Evolutionary conservation across 495 filamentous ascomycete species (phyloP).

Genomic region (Neurospora sp.): DNA sequence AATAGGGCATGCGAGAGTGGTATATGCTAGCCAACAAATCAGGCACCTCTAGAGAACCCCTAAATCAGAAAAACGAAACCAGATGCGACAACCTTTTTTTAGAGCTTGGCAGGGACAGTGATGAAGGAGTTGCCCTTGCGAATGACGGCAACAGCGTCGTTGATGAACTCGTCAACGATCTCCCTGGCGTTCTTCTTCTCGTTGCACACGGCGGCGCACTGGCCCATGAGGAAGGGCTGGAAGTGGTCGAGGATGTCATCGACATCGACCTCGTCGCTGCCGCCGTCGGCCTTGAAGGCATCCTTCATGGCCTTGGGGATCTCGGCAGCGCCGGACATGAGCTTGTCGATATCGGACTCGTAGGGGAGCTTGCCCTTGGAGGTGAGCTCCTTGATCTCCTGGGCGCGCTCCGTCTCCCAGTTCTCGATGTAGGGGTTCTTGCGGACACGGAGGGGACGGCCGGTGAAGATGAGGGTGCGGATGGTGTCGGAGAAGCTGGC

Average conservation of each 20-base stretch:
- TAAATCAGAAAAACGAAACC: background rate
- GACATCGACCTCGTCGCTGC: conserved; percentile 39
- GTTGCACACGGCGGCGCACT: conserved; percentile 86
- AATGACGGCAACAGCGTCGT: conserved; percentile 52
- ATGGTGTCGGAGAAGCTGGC: conserved; percentile 89
- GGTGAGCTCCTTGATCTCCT: conserved; percentile 88
- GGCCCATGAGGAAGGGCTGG: conserved; percentile 90
- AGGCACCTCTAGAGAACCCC: background rate
- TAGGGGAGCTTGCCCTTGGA: conserved; percentile 83
- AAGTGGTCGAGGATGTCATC: conserved; percentile 83
- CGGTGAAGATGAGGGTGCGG: conserved; percentile 96
- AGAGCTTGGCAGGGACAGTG: conserved; percentile 11
- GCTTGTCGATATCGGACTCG: conserved; percentile 84
- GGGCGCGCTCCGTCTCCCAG: conserved; percentile 85
- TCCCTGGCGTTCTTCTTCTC: conserved; percentile 88
- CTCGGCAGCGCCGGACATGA: conserved; percentile 40
- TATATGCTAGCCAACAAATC: background rate
- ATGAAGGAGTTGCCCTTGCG: conserved; percentile 16
- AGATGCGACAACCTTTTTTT: background rate
- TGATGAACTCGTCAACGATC: conserved; percentile 89
- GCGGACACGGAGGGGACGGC: conserved; percentile 85
- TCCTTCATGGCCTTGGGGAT: conserved; percentile 65
- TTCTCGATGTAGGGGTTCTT: conserved; percentile 87
- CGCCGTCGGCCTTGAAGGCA: conserved; percentile 65
- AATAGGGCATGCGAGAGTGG: background rate